Evolutionary conservation across 345 rosid genomes (phyloP).

Genomic region (Eucalyptus brandiana): DNA sequence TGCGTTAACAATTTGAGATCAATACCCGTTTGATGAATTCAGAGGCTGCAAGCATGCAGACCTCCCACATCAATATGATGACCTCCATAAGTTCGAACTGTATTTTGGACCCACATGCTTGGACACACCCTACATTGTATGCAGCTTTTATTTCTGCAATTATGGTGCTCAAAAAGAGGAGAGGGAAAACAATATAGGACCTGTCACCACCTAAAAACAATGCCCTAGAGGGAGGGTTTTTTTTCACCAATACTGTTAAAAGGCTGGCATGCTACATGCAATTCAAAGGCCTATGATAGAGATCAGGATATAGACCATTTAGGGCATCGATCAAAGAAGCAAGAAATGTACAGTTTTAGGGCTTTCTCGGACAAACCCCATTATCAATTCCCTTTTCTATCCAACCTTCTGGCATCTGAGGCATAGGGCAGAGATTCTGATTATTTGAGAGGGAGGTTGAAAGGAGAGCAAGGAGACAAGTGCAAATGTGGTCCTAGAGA

Average conservation of each 20-base stretch:
- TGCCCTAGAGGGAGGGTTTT: neutral
- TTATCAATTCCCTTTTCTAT: neutral
- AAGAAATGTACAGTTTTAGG: neutral
- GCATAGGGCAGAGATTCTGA: neutral
- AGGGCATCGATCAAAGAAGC: neutral
- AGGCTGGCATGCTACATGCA: neutral
- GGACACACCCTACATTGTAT: neutral
- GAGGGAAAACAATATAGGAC: neutral
- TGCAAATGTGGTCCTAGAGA: conserved; percentile 5
- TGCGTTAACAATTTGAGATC: neutral
- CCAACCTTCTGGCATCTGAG: neutral
- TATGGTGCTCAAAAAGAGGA: neutral
- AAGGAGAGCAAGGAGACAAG: neutral
- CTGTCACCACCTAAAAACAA: neutral
- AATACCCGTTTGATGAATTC: neutral
- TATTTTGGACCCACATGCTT: neutral
- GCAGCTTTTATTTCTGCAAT: neutral
- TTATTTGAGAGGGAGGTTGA: neutral
- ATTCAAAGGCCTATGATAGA: neutral
- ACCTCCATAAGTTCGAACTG: neutral
- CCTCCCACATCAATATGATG: neutral
- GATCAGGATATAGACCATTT: neutral
- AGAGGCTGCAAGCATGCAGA: neutral
- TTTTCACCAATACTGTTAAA: neutral
- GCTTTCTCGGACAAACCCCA: neutral